Percentiles rank a stretch among this genome's conserved stretches.
These are phyloP conservation scores for Plasmopara halstedii DNA, from an alignment of 352 stramenopile species.

Conservation along the genomic window DNA sequence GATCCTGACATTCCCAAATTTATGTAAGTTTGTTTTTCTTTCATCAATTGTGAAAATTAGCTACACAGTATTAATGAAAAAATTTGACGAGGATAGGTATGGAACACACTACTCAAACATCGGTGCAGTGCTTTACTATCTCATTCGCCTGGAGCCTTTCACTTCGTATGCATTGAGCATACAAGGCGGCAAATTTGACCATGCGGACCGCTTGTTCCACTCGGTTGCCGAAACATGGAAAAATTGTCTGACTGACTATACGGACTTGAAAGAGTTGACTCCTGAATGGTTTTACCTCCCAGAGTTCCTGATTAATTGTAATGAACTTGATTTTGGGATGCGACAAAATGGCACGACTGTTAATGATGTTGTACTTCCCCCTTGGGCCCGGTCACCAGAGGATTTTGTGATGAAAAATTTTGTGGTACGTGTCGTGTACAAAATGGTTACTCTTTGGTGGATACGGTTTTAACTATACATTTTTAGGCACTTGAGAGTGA, in stretches of 20 bases:
- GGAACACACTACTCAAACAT: conserved; percentile 87
- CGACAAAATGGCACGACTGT: conserved; percentile 80
- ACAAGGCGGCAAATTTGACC: conserved; percentile 94
- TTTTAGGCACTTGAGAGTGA: conserved; percentile 75
- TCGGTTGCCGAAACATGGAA: conserved; percentile 86
- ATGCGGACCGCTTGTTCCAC: conserved; percentile 90
- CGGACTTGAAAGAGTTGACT: conserved; percentile 91
- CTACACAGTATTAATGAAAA: too few species aligned
- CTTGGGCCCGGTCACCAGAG: conserved; percentile 74
- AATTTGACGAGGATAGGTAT: conserved; percentile 41
- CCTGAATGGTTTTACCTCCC: conserved; percentile 93
- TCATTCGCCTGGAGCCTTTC: conserved; percentile 98
- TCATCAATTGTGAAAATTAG: too few species aligned
- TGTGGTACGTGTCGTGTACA: conserved; percentile 45
- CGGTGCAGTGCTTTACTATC: conserved; percentile 97
- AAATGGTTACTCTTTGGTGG: not conserved
- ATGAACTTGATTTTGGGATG: conserved; percentile 72
- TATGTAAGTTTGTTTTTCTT: conserved; percentile 39
- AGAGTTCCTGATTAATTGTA: conserved; percentile 86
- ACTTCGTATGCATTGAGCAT: conserved; percentile 91
- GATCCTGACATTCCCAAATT: conserved; percentile 85
- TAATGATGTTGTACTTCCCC: conserved; percentile 92
- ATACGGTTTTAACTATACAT: not conserved
- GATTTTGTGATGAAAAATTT: conserved; percentile 85
- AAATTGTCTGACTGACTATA: conserved; percentile 85